Conservation (phyloP, 192 early-diverging fungal genomes). For the Lobosporangium transversale region DNA sequence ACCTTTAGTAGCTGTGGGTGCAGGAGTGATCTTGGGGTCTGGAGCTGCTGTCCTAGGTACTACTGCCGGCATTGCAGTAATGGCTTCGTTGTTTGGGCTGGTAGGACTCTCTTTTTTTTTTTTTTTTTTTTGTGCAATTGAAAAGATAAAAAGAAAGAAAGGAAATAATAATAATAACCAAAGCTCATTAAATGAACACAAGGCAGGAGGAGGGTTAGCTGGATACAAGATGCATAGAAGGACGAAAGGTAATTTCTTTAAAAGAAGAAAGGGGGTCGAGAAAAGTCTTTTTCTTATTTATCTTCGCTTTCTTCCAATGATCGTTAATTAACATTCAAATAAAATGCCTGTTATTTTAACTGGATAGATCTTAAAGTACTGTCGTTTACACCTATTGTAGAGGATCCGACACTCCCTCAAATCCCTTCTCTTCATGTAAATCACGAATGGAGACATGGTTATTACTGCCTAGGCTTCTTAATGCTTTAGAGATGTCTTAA, state of each 20-base stretch:
- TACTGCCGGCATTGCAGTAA: constrained; percentile 61
- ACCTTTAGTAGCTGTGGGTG: constrained; percentile 61
- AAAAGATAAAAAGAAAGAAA: too few species aligned
- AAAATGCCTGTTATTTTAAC: too few species aligned
- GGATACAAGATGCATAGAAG: constrained; percentile 53
- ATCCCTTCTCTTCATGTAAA: constrained; percentile 65
- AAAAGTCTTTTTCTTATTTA: too few species aligned
- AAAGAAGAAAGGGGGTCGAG: background rate
- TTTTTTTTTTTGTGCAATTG: too few species aligned
- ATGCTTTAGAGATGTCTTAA: background rate
- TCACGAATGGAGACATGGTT: too few species aligned
- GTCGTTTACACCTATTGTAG: constrained; percentile 58
- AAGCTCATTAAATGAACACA: too few species aligned
- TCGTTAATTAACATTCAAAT: background rate
- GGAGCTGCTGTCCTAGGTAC: constrained; percentile 65
- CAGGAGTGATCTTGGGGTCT: constrained; percentile 56
- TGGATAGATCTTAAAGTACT: constrained; percentile 58
- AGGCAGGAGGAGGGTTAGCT: constrained; percentile 65
- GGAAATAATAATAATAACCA: too few species aligned
- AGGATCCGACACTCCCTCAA: constrained; percentile 59
- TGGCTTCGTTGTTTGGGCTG: constrained; percentile 66
- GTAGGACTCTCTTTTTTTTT: too few species aligned
- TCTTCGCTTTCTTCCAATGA: too few species aligned
- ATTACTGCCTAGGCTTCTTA: background rate
- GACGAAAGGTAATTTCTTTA: constrained; percentile 33